phyloP scores from a whole-genome alignment of 805 yeast species.

The Priceomyces fermenticarens region DNA sequence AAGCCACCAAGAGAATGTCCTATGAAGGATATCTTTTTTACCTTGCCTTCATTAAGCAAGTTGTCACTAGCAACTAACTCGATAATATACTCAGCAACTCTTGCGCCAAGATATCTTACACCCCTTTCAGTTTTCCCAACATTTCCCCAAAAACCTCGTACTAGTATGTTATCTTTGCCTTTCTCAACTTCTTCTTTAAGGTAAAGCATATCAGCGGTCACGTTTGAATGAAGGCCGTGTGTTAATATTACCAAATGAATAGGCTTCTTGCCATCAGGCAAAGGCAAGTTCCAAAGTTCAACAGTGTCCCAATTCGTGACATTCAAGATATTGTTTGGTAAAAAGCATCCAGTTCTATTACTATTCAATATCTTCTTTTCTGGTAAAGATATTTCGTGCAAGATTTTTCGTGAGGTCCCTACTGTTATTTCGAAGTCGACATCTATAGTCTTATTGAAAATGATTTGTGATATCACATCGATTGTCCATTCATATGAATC shows the following conservation, averaged over 20 bases:
- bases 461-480: constrained; percentile 76
- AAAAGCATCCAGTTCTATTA: constrained; percentile 28
- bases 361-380: constrained; percentile 17
- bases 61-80: constrained; percentile 48
- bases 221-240: constrained; percentile 90
- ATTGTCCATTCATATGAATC: constrained; percentile 67
- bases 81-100: constrained; percentile 73
- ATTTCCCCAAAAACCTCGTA: constrained; percentile 81
- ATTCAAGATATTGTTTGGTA: constrained; percentile 26
- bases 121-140: constrained; percentile 89
- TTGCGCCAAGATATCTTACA: constrained; percentile 73
- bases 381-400: constrained; percentile 28
- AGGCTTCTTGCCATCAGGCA: constrained; percentile 46
- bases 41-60: constrained; percentile 30
- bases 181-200: constrained; percentile 75
- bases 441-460: constrained; percentile 67
- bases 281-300: constrained; percentile 74
- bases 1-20: constrained; percentile 95
- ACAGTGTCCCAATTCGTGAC: constrained; percentile 58
- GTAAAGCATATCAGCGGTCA: constrained; percentile 86
- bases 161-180: constrained; percentile 60
- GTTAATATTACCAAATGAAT: constrained; percentile 82
- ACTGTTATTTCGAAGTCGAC: constrained; percentile 64
- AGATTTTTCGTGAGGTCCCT: constrained; percentile 39
- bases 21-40: constrained; percentile 73